Conservation (phyloP, 2,329 filamentous ascomycete genomes). For the Colletotrichum somersetense region DNA sequence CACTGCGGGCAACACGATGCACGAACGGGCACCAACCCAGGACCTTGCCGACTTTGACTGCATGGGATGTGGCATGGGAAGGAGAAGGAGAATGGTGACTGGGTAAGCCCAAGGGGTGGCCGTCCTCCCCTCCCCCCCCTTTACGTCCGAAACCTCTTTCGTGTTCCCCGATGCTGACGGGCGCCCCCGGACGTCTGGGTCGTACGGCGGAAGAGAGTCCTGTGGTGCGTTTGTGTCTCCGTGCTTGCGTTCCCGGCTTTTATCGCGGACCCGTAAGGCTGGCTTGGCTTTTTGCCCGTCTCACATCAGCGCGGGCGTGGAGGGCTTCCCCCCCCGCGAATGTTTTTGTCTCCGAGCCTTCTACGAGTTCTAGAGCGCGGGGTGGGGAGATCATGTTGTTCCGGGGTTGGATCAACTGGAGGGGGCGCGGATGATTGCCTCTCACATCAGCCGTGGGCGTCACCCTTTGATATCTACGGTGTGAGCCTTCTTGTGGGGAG, state of each 20-base stretch:
- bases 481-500: neutral
- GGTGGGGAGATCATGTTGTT: neutral
- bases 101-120: neutral
- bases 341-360: neutral
- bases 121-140: neutral
- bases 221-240: neutral
- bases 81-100: neutral
- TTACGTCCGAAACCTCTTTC: neutral
- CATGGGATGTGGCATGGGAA: neutral
- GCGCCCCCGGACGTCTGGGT: slow-evolving; percentile 4
- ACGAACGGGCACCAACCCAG: neutral
- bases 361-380: neutral
- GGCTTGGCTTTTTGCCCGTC: neutral
- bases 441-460: neutral
- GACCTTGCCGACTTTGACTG: neutral
- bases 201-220: neutral
- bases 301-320: neutral
- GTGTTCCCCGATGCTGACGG: neutral
- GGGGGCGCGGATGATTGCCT: neutral
- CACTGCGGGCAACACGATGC: no score
- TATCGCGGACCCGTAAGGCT: neutral
- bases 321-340: neutral
- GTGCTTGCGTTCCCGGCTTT: neutral
- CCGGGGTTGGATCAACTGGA: neutral
- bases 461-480: neutral